A percentile compares a stretch with the other conserved stretches of the same genome.
These are phyloP conservation scores for Escovopsis weberi DNA, from an alignment of 2,329 filamentous ascomycete species.

Conservation along the genomic window DNA sequence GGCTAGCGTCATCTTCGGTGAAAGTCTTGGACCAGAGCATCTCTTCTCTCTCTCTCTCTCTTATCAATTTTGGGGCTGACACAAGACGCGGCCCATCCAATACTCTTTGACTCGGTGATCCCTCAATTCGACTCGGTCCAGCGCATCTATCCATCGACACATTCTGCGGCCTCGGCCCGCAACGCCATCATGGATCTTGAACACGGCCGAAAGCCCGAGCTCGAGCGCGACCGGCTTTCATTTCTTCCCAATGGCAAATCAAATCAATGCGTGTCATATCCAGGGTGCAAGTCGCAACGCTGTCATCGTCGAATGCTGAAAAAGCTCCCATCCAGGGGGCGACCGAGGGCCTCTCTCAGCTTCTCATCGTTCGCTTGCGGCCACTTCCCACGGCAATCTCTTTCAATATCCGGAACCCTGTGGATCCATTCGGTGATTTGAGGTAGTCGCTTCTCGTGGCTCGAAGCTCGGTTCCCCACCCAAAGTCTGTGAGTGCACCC, in stretches of 20 bases:
- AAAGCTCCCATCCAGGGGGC: constrained; percentile 1
- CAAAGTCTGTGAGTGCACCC: neutral
- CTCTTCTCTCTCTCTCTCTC: neutral
- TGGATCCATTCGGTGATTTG: neutral
- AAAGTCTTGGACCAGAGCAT: constrained; percentile 5
- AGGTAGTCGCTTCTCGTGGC: constrained; percentile 1
- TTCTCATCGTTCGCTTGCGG: constrained; percentile 5
- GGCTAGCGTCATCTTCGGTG: constrained; percentile 6
- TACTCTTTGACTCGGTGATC: neutral
- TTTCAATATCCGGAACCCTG: too few species aligned
- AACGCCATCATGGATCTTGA: too few species aligned
- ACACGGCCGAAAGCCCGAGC: too few species aligned
- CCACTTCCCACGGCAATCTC: neutral
- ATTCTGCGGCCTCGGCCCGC: too few species aligned
- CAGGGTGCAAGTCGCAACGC: constrained; percentile 3
- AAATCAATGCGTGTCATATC: neutral
- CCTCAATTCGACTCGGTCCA: neutral
- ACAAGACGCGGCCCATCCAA: constrained; percentile 1
- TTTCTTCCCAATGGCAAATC: too few species aligned
- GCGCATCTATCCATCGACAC: constrained; percentile 1
- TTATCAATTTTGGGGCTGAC: neutral
- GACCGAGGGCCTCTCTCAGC: constrained; percentile 1
- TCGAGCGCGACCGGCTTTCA: too few species aligned
- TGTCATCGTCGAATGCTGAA: constrained; percentile 6
- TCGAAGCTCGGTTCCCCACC: constrained; percentile 4